Conservation (phyloP, 805 yeast genomes). For the Barnettozyma sp. region DNA sequence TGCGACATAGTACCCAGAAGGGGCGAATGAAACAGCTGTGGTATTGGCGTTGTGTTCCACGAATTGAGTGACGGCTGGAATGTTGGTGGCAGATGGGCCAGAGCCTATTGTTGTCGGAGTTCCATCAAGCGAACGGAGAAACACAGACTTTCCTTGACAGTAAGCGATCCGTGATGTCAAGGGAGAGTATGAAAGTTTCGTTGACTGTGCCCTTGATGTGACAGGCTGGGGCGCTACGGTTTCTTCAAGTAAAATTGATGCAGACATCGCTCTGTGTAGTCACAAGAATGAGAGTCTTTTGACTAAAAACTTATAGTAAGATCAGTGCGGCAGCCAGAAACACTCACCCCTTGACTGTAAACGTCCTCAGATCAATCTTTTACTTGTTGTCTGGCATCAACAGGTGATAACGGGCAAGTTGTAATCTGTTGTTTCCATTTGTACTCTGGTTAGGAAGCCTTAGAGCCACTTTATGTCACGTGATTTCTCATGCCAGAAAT, state of each 20-base stretch:
- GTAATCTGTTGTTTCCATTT: too few species aligned
- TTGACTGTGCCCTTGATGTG: neutral
- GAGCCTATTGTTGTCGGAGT: slow-evolving; percentile 1
- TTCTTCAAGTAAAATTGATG: neutral
- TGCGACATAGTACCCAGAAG: slow-evolving; percentile 85
- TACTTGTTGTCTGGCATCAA: too few species aligned
- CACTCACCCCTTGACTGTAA: too few species aligned
- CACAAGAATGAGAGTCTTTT: too few species aligned
- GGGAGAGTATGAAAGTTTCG: slow-evolving; percentile 1
- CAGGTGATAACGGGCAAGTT: too few species aligned
- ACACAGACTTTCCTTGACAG: slow-evolving; percentile 61
- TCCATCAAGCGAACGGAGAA: slow-evolving; percentile 44
- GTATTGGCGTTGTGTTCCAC: slow-evolving; percentile 63
- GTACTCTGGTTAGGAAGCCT: too few species aligned
- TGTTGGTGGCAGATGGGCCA: slow-evolving; percentile 22
- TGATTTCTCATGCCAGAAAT: too few species aligned
- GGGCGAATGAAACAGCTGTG: slow-evolving; percentile 81
- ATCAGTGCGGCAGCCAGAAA: too few species aligned
- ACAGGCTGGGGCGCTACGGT: slow-evolving; percentile 1
- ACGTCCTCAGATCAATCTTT: too few species aligned
- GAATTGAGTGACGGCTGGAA: slow-evolving; percentile 45
- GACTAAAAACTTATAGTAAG: too few species aligned
- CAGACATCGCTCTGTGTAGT: too few species aligned
- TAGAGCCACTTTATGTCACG: too few species aligned
- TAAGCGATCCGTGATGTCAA: slow-evolving; percentile 22